Evolutionary conservation across 2,329 filamentous ascomycete species (phyloP), one percentile per base, ranked within the genome.

Genomic region (Sporothrix luriei): DNA sequence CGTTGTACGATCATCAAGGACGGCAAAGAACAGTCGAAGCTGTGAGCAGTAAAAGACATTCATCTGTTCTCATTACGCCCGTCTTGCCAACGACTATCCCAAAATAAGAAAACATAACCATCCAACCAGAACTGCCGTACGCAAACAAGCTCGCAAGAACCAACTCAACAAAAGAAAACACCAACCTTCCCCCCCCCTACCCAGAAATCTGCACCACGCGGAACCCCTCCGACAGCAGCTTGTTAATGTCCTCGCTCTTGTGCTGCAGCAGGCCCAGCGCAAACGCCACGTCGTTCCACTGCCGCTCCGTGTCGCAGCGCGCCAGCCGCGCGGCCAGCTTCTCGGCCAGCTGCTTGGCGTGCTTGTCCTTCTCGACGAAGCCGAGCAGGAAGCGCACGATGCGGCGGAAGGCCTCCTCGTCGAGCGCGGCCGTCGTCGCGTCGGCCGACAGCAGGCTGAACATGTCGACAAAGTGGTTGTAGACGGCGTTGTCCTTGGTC

Each of bases 381-480:
- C 93, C 93, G 72, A 96, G 89, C 77, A 99, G 81, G 81, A 99
- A 99, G 77, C 93, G 93, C 73, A 99, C 86, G 71, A 99, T 94
- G 71, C 91, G 86, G 78, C 87, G 89, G 80, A 99, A 90, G 29
- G 91, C 88, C 75, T 97, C 93, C 78, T 97, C 94, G 11, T 93
- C 89, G 74, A 99, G 83, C 40, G 84, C n/a, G n/a, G n/a, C 87
- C 68, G 87, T 87, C 75, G n/a, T n/a, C n/a, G n/a, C n/a, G n/a
- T 96, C 94, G 0, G 93, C 91, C 70, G 92, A 95, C 61, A 99
- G 84, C 73, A 98, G 82, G 77, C 91, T 94, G 80, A 99, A 99
- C 92, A 99, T 98, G 78, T 99, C 95, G 38, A 99, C 93, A 80
- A 99, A 99, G 81, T 99, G 94, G 78, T 99, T 99, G 80, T 99